phyloP scores from a whole-genome alignment of 768 basidiomycete genomes.

The Daedaleopsis sinensis region DNA sequence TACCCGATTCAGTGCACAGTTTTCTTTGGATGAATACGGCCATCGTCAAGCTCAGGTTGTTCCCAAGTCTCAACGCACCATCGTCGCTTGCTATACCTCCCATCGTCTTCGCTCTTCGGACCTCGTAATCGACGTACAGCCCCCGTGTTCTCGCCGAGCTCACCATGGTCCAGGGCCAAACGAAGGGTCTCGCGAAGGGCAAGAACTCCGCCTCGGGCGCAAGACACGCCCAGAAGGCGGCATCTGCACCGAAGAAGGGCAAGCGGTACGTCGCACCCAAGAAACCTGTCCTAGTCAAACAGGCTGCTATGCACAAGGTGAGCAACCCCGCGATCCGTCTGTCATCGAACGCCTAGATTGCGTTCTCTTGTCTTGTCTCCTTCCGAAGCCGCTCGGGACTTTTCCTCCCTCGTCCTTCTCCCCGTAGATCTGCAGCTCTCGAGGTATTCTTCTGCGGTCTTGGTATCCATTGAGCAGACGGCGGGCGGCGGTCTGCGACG shows the following conservation, averaged over 20 bases:
- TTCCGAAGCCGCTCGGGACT: background rate
- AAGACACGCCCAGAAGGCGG: slow-evolving; percentile 66
- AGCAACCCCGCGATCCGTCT: slow-evolving; percentile 10
- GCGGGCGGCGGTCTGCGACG: background rate
- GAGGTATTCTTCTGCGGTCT: background rate
- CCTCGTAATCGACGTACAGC: background rate
- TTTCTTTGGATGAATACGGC: slow-evolving; percentile 2
- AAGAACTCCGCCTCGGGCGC: slow-evolving; percentile 46
- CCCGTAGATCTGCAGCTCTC: background rate
- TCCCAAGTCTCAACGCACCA: no score
- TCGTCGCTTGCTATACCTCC: background rate
- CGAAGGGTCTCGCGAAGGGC: slow-evolving; percentile 67
- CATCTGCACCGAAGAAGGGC: slow-evolving; percentile 79
- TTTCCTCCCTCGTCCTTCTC: background rate
- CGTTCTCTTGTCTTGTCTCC: no score
- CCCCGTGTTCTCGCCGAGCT: background rate
- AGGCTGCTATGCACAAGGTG: slow-evolving; percentile 80
- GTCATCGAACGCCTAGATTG: no score
- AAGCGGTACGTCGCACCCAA: slow-evolving; percentile 80
- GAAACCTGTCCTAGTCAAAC: slow-evolving; percentile 71
- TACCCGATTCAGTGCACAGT: slow-evolving; percentile 1
- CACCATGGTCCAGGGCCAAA: slow-evolving; percentile 81
- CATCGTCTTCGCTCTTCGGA: background rate
- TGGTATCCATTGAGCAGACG: background rate
- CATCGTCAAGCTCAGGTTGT: no score